Conservation (phyloP, 1,284 basidiomycete genomes). For the Mycena sp. region DNA sequence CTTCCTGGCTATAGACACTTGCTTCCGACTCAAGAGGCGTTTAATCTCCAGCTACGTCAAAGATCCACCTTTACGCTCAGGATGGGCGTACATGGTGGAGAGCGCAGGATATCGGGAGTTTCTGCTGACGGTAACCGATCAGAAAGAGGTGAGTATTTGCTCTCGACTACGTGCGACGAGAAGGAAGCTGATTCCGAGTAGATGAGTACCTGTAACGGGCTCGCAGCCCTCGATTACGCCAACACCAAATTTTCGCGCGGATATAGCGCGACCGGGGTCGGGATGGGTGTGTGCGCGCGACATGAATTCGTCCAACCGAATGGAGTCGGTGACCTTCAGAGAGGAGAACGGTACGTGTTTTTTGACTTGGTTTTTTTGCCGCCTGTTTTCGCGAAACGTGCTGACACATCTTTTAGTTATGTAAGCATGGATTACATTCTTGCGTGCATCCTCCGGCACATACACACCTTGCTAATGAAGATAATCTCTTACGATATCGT, state of each 20-base stretch:
- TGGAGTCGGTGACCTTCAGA: conserved; percentile 23
- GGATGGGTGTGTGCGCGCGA: no score
- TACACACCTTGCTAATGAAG: no score
- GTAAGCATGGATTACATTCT: conserved; percentile 47
- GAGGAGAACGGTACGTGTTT: conserved; percentile 19
- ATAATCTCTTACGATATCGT: conserved; percentile 36
- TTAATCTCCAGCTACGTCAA: conserved; percentile 8
- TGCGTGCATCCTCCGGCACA: background rate
- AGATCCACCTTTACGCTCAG: conserved; percentile 17
- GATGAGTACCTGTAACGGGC: no score
- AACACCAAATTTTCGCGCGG: no score
- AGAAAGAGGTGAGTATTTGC: conserved; percentile 16
- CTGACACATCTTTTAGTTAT: conserved; percentile 35
- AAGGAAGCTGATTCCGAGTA: no score
- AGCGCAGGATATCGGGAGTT: conserved; percentile 34
- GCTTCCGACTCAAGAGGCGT: conserved; percentile 14
- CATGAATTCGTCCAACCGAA: background rate
- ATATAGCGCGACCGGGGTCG: no score
- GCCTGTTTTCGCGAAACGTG: background rate
- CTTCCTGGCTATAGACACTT: no score
- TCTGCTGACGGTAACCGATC: conserved; percentile 3
- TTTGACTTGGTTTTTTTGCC: no score
- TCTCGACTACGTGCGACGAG: background rate
- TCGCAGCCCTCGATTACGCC: no score
- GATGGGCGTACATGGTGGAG: conserved; percentile 31